Percentiles rank a stretch among this genome's conserved stretches.
These are phyloP conservation scores for Dentipellis fragilis DNA, from an alignment of 768 basidiomycete species.

Conservation along the genomic window DNA sequence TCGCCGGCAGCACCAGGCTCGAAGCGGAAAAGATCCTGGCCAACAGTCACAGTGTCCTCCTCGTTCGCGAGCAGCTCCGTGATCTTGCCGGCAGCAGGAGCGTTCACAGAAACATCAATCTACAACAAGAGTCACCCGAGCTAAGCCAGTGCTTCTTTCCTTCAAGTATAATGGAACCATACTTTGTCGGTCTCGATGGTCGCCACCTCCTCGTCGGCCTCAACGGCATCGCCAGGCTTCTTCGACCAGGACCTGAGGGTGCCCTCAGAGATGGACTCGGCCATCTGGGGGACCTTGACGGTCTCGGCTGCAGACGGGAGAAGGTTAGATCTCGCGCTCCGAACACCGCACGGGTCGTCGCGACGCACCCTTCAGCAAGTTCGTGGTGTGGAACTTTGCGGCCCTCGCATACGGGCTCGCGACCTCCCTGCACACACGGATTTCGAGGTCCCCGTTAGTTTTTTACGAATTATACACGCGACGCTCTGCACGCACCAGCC, in stretches of 20 bases:
- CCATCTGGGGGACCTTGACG: conserved; percentile 95
- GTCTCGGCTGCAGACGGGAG: conserved; percentile 52
- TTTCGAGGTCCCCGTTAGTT: background rate
- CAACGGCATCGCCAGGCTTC: conserved; percentile 84
- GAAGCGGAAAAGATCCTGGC: conserved; percentile 87
- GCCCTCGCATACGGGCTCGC: conserved; percentile 36
- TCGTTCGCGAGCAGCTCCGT: conserved; percentile 79
- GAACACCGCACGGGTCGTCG: too few relatives aligned
- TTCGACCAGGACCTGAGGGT: conserved; percentile 93
- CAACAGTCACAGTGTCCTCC: conserved; percentile 90
- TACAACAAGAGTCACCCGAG: conserved; percentile 21
- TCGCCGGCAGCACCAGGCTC: conserved; percentile 52
- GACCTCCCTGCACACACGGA: conserved; percentile 29
- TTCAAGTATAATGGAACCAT: conserved; percentile 10
- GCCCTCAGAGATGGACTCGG: conserved; percentile 96
- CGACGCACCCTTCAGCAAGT: conserved; percentile 54
- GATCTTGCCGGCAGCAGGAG: conserved; percentile 80
- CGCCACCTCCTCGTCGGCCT: conserved; percentile 90
- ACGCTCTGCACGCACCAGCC: conserved; percentile 9
- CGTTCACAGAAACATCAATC: conserved; percentile 98
- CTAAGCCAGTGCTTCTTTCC: background rate
- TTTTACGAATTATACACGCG: background rate
- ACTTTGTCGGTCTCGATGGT: conserved; percentile 99
- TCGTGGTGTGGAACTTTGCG: conserved; percentile 62
- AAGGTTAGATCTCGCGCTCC: conserved; percentile 2